Evolutionary conservation across 176 grass and related monocot species (phyloP).

Genomic region (Zea luxurians): DNA sequence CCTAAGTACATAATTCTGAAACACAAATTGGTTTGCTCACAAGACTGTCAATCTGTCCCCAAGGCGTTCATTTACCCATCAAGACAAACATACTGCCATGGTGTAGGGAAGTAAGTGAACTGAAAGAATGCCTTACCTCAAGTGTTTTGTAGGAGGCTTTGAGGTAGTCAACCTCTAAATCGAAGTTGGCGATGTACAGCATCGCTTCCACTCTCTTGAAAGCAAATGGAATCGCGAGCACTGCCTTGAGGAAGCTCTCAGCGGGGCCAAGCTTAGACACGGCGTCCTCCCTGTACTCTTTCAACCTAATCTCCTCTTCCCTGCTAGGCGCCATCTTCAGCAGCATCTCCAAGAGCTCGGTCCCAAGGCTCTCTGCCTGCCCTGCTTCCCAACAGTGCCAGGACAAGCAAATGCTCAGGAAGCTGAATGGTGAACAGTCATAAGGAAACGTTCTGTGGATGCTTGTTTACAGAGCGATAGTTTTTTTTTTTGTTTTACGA

Average conservation of each 20-base stretch:
- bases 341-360: slow-evolving; percentile 69
- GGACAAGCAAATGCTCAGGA: slow-evolving; percentile 33
- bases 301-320: slow-evolving; percentile 86
- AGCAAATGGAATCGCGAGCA: slow-evolving; percentile 72
- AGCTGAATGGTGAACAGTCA: neutral
- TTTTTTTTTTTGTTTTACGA: too few species aligned
- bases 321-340: slow-evolving; percentile 83
- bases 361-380: slow-evolving; percentile 64
- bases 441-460: slow-evolving; percentile 4
- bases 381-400: slow-evolving; percentile 48
- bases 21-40: neutral
- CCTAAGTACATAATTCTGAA: neutral
- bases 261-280: slow-evolving; percentile 66
- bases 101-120: neutral
- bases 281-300: slow-evolving; percentile 65
- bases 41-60: neutral
- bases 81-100: neutral
- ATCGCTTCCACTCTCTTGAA: slow-evolving; percentile 84
- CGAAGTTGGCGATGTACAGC: slow-evolving; percentile 86
- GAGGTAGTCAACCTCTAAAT: slow-evolving; percentile 73
- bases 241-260: slow-evolving; percentile 74
- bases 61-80: neutral
- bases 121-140: slow-evolving; percentile 49
- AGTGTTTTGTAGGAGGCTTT: slow-evolving; percentile 82
- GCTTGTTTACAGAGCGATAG: neutral